Conservation (phyloP, 768 basidiomycete genomes). For the Macrolepiota fuliginosa region DNA sequence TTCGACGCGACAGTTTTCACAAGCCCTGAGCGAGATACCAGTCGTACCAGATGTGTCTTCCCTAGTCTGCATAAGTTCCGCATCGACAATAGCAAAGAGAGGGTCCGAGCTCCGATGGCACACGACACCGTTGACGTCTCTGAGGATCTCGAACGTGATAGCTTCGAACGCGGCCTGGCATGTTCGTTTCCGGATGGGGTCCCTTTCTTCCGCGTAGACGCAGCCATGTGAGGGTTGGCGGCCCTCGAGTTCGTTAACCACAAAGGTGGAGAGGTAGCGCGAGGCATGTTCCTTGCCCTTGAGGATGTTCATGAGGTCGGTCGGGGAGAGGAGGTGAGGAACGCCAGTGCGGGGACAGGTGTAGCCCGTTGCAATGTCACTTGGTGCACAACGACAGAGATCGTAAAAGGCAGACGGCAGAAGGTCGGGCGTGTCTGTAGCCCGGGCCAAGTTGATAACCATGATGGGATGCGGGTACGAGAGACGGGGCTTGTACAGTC, state of each 20-base stretch:
- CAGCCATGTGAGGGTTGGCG: conserved; percentile 51
- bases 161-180: conserved; percentile 75
- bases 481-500: conserved; percentile 54
- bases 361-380: conserved; percentile 55
- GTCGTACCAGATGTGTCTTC: conserved; percentile 44
- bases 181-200: conserved; percentile 43
- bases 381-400: conserved; percentile 66
- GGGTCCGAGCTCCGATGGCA: conserved; percentile 68
- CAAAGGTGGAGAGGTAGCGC: conserved; percentile 74
- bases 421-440: conserved; percentile 51
- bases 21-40: conserved; percentile 49
- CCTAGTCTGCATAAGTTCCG: conserved; percentile 62
- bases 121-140: conserved; percentile 68
- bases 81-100: conserved; percentile 66
- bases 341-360: conserved; percentile 31
- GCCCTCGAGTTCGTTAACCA: conserved; percentile 72
- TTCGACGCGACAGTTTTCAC: conserved; percentile 62
- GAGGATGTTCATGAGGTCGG: conserved; percentile 58
- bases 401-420: conserved; percentile 81
- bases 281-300: conserved; percentile 72
- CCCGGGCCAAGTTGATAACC: conserved; percentile 65
- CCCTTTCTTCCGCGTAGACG: conserved; percentile 44
- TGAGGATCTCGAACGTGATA: conserved; percentile 71
- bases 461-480: conserved; percentile 64
- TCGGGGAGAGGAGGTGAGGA: conserved; percentile 42